These are phyloP conservation scores for Sporothrix schenckii DNA, from an alignment of 2,329 filamentous ascomycete genomes.

Conservation along the genomic window DNA sequence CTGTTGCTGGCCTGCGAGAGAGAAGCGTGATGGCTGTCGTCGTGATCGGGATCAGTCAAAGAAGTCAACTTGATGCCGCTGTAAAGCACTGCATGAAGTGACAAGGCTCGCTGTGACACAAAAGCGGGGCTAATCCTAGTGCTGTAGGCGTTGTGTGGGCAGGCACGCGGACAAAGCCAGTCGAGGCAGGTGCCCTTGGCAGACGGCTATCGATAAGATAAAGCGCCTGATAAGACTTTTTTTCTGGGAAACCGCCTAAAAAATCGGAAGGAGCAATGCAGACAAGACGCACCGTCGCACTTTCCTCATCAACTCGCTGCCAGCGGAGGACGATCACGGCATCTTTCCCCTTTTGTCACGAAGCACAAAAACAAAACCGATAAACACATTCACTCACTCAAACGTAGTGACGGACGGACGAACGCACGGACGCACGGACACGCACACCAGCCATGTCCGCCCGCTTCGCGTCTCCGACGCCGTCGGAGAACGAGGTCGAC, in stretches of 20 bases:
- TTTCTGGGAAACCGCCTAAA: conserved; percentile 11
- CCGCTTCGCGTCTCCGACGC: conserved; percentile 76
- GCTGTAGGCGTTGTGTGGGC: background rate
- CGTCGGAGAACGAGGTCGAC: conserved; percentile 89
- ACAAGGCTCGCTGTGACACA: conserved; percentile 14
- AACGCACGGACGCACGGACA: background rate
- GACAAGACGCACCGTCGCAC: background rate
- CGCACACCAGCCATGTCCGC: conserved; percentile 60
- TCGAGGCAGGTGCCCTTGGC: background rate
- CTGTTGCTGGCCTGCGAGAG: background rate
- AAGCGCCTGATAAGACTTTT: conserved; percentile 24
- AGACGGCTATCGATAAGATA: conserved; percentile 26
- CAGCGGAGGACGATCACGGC: conserved; percentile 3
- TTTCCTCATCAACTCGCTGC: conserved; percentile 1
- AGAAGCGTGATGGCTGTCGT: background rate
- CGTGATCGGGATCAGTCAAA: background rate
- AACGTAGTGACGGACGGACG: background rate
- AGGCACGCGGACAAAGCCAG: background rate
- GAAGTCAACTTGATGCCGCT: too few species aligned
- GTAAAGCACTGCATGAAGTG: background rate
- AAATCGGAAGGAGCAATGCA: conserved; percentile 23
- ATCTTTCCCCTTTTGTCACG: background rate
- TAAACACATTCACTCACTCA: too few species aligned
- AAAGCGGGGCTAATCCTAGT: conserved; percentile 11
- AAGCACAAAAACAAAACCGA: background rate